Base-by-base conservation (phyloP, 2,329 filamentous ascomycete species). In the Verticillium dahliae region DNA sequence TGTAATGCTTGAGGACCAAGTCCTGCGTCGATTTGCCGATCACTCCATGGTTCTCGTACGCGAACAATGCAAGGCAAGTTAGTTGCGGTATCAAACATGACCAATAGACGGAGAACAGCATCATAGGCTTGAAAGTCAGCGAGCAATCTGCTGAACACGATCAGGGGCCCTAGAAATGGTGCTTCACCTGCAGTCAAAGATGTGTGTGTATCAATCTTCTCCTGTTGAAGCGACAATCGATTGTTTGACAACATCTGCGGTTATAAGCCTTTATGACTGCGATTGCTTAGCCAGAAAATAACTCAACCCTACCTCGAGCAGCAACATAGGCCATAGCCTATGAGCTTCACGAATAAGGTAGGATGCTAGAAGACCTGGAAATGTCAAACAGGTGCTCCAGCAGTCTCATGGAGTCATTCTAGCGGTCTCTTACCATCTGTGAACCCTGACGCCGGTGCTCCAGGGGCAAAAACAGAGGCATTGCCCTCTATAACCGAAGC, bases 11-110 rank as follows among this genome's bases (percentile, higher is more conserved):
- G n/a, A 65, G 60, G 10, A 60, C 55, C 4, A 65, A 56, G 33
- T 66, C 65, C 7, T 56, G 61, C 15, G 61, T 62, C 0, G 61
- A 62, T 45, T 14, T 34, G 22, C 65, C 65, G 14, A 65, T 62
- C 15, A 66, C 62, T 11, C 52, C 59, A 34, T 57, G 63, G 34
- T 62, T 35, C 57, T 64, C 63, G 33, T 62, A 62, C 52, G 3
- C 63, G 61, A 5, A 64, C 56, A 9, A 61, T 39, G 37, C 61
- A 62, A 9, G 61, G 63, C 2, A 61, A 50, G 37, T 37, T 31
- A 13, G 34, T 62, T 11, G 37, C 35, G 37, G 59, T 57, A 13
- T 62, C 34, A 38, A 61, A 54, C 4, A 61, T 37, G 14, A 61
- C 34, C 9, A 56, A 50, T 1, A 61, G 11, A 1, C 39, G 35